Evolutionary conservation across 768 basidiomycete species (phyloP), one percentile per base, ranked within the genome.

Genomic region (Kwoniella europaea): DNA sequence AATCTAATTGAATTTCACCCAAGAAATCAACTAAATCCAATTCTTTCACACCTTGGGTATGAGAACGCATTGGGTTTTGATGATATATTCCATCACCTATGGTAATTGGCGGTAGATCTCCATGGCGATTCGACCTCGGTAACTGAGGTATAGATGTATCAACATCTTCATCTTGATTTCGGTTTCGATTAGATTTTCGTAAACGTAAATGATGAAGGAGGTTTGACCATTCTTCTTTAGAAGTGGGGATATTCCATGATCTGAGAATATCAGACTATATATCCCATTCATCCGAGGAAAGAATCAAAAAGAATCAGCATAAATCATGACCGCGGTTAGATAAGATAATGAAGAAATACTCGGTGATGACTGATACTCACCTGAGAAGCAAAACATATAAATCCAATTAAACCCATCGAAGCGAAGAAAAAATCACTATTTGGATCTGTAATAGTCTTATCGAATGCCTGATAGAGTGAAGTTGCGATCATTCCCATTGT

Each of bases 401-500:
- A 69, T 13, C 59, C 68, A 10, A 69, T n/a, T 6, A 53, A 55
- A 13, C 60, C 60, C 52, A 55, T 62, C 16, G 35, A 69, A 57
- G 61, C 60, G 50, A 69, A 69, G 13, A 55, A 53, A 10, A 69
- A 54, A 63, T 69, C 61, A 22, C 41, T 57, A 55, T 54, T 55
- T 1, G 61, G 27, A 69, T 69, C 68, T 6, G 58, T 62, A n/a
- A 69, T 63, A 10, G 61, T 69, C 0, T 57, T 62, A 27, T 69
- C 68, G 52, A 69, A 63, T 27, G 61, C 62, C n/a, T 69, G 68
- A 63, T 69, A 69, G 6, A 69, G 43, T 18, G 68, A 63, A 1
- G 61, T 59, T n/a, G 41, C 52, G 7, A 69, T 69, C 61, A 69
- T 69, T 16, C 27, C 53, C 53, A 69, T 55, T 10, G 68, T 69